phyloP scores from a whole-genome alignment of 768 basidiomycete species.

The Rhodotorula diobovata region DNA sequence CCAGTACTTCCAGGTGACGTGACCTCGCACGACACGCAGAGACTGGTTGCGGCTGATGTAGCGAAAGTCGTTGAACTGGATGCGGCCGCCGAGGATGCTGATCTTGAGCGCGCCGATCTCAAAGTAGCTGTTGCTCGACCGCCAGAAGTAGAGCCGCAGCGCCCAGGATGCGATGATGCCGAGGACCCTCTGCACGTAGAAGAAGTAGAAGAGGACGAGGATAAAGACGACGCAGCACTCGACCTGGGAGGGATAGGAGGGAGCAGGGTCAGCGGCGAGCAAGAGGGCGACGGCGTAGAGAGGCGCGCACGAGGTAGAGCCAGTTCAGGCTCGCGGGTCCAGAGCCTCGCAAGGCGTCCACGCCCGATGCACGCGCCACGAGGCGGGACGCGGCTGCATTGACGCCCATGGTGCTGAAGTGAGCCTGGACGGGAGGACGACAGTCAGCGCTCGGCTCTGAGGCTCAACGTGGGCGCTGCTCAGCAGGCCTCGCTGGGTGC shows the following conservation, averaged over 20 bases:
- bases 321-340: slow-evolving; percentile 20
- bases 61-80: slow-evolving; percentile 77
- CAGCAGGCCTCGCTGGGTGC: too few species aligned
- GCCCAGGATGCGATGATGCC: slow-evolving; percentile 63
- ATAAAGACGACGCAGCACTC: slow-evolving; percentile 10
- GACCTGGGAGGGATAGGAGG: background rate
- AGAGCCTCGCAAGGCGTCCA: background rate
- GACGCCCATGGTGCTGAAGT: background rate
- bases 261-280: background rate
- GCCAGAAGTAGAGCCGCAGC: slow-evolving; percentile 73
- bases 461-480: too few species aligned
- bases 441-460: too few species aligned
- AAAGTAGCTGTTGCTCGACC: slow-evolving; percentile 69
- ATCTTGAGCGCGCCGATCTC: slow-evolving; percentile 87
- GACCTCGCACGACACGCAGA: slow-evolving; percentile 62
- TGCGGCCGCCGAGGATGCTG: slow-evolving; percentile 77
- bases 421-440: too few species aligned
- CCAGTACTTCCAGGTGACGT: slow-evolving; percentile 94
- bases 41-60: slow-evolving; percentile 93
- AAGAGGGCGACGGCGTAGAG: too few species aligned
- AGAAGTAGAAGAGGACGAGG: slow-evolving; percentile 54
- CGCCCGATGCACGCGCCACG: background rate
- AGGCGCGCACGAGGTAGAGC: slow-evolving; percentile 15
- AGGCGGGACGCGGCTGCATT: background rate
- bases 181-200: slow-evolving; percentile 85